Evolutionary conservation across 768 basidiomycete genomes (phyloP).

Genomic region (Termitomyces sp.): DNA sequence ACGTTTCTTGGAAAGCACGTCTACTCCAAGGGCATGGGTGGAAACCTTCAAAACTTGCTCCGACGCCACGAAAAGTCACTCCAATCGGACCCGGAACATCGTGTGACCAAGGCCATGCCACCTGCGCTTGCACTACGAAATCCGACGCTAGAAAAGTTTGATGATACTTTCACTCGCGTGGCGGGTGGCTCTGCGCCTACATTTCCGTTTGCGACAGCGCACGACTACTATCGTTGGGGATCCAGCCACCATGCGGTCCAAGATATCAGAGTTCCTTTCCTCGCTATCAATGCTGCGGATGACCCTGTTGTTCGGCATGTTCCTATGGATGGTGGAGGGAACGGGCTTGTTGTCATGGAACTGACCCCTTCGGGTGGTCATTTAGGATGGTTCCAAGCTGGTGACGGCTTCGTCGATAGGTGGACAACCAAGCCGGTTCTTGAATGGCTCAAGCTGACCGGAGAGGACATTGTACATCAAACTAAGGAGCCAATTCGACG

Average conservation of each 20-base stretch:
- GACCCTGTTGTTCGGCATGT: conserved; percentile 70
- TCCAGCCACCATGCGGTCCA: conserved; percentile 59
- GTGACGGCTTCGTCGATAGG: conserved; percentile 34
- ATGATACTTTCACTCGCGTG: conserved; percentile 58
- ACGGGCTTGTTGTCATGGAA: conserved; percentile 52
- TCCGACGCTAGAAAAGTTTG: conserved; percentile 53
- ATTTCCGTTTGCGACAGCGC: conserved; percentile 41
- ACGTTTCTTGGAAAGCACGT: conserved; percentile 54
- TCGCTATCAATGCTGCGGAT: conserved; percentile 70
- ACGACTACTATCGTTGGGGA: conserved; percentile 44
- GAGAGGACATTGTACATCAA: conserved; percentile 43
- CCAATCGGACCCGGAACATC: conserved; percentile 44
- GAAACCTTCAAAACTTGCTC: conserved; percentile 59
- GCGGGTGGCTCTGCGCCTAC: conserved; percentile 61
- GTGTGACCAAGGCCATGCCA: conserved; percentile 42
- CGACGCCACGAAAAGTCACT: conserved; percentile 44
- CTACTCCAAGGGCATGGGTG: conserved; percentile 77
- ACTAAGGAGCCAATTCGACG: conserved; percentile 21
- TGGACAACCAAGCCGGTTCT: conserved; percentile 72
- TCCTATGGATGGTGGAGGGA: conserved; percentile 50
- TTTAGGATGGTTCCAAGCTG: conserved; percentile 77
- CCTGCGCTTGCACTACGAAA: conserved; percentile 42
- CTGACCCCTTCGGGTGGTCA: conserved; percentile 68
- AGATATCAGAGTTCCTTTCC: conserved; percentile 64
- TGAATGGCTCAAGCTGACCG: conserved; percentile 62